Base-by-base conservation (phyloP, 2,329 filamentous ascomycete genomes). In the Neophaeococcomyces aloes region DNA sequence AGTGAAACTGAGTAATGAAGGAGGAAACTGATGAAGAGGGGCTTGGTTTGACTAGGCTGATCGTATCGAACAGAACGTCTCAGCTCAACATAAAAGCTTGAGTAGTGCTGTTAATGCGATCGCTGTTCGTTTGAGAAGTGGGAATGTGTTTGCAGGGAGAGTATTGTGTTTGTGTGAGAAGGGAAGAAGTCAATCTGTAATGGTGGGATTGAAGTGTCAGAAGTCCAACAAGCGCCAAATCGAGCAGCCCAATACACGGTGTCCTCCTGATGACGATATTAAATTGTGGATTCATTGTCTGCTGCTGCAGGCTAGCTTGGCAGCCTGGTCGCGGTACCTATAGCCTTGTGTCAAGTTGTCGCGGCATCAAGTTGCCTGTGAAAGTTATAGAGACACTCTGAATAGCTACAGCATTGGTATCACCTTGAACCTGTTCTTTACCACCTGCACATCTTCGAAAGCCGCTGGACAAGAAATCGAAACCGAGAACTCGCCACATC, bases 41-140 rank as follows among this genome's bases (percentile, higher is more conserved):
- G 35, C 19, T 31, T 39, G 41, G 30, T 33, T 42, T 36, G 39
- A 25, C 17, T 21, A 18, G 18, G 42, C 19, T 18, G 19, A 38
- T 37, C 27, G 33, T 42, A 23, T 25, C 27, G n/a, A 32, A 38
- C 45, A 51, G 33, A 36, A 44, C 40, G 32, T 21, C 42, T 52
- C 53, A 53, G 51, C 51, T 52, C 47, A 50, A 48, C 51, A 53
- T 55, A 19, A 55, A 52, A 55, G 49, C 49, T 38, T 36, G 36
- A 48, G 43, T n/a, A 42, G 17, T 36, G 44, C 39, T 42, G 31
- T 29, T 35, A 8, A 25, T 15, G 31, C 39, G 35, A 35, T 35
- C 39, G 39, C 10, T 35, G n/a, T 18, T 35, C 15, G n/a, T 35
- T 14, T 33, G 4, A 23, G 7, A 17, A 14, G 11, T 25, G 11